Evolutionary conservation across 2,329 filamentous ascomycete species (phyloP), one percentile per base, ranked within the genome.

Genomic region (Claviceps paspali): DNA sequence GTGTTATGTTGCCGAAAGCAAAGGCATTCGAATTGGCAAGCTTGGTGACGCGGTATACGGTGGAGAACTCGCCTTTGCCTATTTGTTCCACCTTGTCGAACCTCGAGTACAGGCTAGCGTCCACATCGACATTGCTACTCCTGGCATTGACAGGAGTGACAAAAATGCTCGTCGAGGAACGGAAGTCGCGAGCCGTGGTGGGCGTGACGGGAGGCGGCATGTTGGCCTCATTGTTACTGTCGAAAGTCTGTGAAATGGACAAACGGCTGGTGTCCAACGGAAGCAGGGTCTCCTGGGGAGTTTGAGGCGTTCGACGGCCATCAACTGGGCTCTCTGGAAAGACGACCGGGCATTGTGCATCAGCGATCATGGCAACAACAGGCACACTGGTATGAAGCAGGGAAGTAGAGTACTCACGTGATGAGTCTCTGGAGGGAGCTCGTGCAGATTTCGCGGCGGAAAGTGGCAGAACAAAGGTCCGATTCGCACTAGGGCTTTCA

Each of bases 51-150:
- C 80, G 76, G 56, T 85, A 98, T 1, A 98, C 91, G 39, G 82
- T 75, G 0, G 91, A 96, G 53, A 98, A 98, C 54, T 95, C 88
- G 40, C 91, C 91, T 41, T 79, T 79, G 33, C 88, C 88, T 45
- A 88, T 71, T 41, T 79, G 68, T 48, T 85, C 82, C 10, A 92
- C 80, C 42, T 79, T 82, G 38, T 80, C 76, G 53, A 98, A 98
- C 38, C 82, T 76, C 3, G 75, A 70, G 10, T 73, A 74, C 36
- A 95, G 62, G 36, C 73, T 74, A 17, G 76, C 72, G 51, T 96
- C 88, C 12, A 88, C 49, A 12, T 64, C 70, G 43, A 92, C 77
- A 32, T 75, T 73, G 24, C 73, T 70, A n/a, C 72, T 73, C 40
- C 79, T 73, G 6, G 70, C 73, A 47, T 83, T 79, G 38, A 86